These are phyloP conservation scores for Parathielavia hyrcaniae DNA, from an alignment of 495 filamentous ascomycete genomes.

Conservation along the genomic window DNA sequence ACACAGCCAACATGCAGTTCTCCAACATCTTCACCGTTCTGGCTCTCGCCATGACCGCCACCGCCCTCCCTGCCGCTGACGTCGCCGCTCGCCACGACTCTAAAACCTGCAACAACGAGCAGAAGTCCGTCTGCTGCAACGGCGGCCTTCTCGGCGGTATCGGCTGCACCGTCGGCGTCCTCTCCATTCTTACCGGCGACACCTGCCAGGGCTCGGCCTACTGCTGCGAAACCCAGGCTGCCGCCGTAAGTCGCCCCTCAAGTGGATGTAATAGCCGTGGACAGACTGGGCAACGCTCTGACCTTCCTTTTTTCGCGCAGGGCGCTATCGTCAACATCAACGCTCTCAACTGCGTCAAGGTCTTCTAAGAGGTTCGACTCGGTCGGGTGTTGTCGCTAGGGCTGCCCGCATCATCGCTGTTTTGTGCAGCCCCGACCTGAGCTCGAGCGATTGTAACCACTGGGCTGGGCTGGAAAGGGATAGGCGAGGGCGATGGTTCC, in stretches of 20 bases:
- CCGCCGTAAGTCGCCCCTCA: slow-evolving; percentile 2
- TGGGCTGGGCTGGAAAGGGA: background rate
- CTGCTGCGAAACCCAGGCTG: slow-evolving; percentile 10
- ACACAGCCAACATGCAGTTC: slow-evolving; percentile 26
- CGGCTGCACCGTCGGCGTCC: background rate
- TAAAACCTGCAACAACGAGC: background rate
- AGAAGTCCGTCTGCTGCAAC: slow-evolving; percentile 11
- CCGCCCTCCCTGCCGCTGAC: slow-evolving; percentile 11
- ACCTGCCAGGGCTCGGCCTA: background rate
- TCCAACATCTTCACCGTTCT: slow-evolving; percentile 24
- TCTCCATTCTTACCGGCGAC: no score
- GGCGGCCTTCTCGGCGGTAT: background rate
- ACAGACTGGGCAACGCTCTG: background rate
- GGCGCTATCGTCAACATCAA: slow-evolving; percentile 9
- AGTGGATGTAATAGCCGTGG: no score
- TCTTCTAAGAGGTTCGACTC: background rate
- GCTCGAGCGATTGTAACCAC: no score
- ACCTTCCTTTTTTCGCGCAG: background rate
- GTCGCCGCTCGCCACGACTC: background rate
- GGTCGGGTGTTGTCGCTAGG: background rate
- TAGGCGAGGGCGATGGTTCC: background rate
- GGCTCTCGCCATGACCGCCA: slow-evolving; percentile 23
- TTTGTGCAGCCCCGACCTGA: no score
- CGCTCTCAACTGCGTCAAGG: slow-evolving; percentile 13
- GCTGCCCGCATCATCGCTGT: background rate